These are phyloP conservation scores for Aegilops umbellulata DNA, from an alignment of 176 grass and related monocot genomes.

Conservation along the genomic window DNA sequence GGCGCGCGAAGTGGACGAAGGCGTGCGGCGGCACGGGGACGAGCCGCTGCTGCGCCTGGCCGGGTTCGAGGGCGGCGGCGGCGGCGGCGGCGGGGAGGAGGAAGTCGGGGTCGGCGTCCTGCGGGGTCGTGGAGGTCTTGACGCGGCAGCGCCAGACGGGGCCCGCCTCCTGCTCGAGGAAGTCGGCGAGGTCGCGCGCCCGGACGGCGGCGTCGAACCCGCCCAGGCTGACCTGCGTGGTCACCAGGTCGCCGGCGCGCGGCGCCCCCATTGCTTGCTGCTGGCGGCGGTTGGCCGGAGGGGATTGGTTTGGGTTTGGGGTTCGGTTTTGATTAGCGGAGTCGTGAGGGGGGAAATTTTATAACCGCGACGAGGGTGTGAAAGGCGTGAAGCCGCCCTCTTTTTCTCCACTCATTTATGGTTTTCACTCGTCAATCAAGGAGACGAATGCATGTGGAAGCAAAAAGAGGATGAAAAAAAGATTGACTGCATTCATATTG, in stretches of 20 bases:
- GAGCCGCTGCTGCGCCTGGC: constrained; percentile 24
- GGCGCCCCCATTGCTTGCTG: background rate
- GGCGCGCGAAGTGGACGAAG: constrained; percentile 71
- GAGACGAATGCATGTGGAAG: background rate
- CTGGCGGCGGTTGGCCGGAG: background rate
- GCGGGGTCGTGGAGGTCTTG: constrained; percentile 84
- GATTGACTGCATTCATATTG: background rate
- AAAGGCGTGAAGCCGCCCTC: background rate
- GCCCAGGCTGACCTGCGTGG: constrained; percentile 63
- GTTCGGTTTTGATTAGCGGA: too few relatives aligned
- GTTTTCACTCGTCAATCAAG: background rate
- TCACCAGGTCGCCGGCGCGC: constrained; percentile 39
- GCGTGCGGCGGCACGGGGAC: constrained; percentile 49
- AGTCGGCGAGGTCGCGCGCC: constrained; percentile 51
- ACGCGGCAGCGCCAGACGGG: constrained; percentile 87
- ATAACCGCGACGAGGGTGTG: background rate
- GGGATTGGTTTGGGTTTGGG: background rate
- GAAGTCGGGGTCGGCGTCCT: constrained; percentile 57
- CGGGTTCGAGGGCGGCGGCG: background rate
- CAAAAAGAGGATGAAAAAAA: background rate
- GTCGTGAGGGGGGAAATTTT: background rate
- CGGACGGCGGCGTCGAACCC: constrained; percentile 54
- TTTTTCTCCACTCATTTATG: background rate
- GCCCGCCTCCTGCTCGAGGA: constrained; percentile 60
- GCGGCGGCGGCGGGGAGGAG: background rate